Evolutionary conservation across 2,329 filamentous ascomycete species (phyloP), one percentile per base, ranked within the genome.

Genomic region (Helotiales sp.): DNA sequence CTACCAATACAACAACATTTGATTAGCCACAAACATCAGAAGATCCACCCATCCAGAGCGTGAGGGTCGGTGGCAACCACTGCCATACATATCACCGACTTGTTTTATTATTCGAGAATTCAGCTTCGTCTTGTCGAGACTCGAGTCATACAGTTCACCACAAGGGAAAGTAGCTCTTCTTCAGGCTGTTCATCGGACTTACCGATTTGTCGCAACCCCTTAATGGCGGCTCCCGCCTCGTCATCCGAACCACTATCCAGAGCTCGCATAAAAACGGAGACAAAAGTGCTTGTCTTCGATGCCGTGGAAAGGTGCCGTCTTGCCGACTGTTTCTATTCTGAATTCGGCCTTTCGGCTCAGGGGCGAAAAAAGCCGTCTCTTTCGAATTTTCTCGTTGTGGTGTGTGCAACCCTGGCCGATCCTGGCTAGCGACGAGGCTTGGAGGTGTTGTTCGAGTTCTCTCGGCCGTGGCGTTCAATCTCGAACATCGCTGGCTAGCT

Each of bases 381-480:
- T 10, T 55, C 52, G 52, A 55, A 55, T 55, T 34, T 55, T 34
- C 47, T 24, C 22, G 22, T 24, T 43, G 47, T 50, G 47, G 47
- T 26, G 5, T 10, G 47, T 43, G 37, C 37, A 43, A 43, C 37
- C 37, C 13, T 43, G 11, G 37, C 37, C n/a, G n/a, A 17, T 49
- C 11, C 10, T 15, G 10, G 10, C 37, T 7, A n/a, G n/a, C 8
- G 3, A 49, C 20, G 22, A 26, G 45, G 20, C 20, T 49, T 49
- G 45, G 45, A 8, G 3, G 6, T 40, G 34, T 8, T 40, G 10
- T 40, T 3, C 6, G 5, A 7, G 8, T 40, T 40, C 13, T 17
- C 13, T 15, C 13, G 13, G 13, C 10, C 37, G 2, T 3, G 10
- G 37, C 11, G 13, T 40, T n/a, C n/a, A n/a, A n/a, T n/a, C n/a